Evolutionary conservation across 306 rosid genomes (phyloP).

Genomic region (Hylodesmum podocarpum): DNA sequence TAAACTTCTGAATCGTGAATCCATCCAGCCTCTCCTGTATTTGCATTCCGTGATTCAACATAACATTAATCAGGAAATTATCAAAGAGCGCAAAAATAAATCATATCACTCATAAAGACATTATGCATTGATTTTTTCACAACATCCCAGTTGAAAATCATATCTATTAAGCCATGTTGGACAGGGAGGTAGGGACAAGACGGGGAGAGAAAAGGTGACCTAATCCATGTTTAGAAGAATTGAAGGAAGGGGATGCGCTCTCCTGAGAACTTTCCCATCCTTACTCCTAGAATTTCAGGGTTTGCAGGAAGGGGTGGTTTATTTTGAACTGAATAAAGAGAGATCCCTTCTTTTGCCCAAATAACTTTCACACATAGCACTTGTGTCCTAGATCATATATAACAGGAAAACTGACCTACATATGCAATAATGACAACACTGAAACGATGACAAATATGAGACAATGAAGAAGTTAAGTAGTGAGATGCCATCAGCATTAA

Average conservation of each 20-base stretch:
- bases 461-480: neutral
- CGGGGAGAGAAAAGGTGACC: neutral
- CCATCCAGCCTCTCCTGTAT: slow-evolving; percentile 94
- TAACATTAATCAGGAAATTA: slow-evolving; percentile 30
- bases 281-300: neutral
- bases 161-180: neutral
- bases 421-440: neutral
- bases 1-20: slow-evolving; percentile 68
- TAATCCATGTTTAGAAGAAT: neutral
- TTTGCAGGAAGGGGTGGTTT: neutral
- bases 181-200: neutral
- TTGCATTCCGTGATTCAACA: slow-evolving; percentile 39
- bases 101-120: slow-evolving; percentile 7
- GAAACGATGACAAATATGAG: neutral
- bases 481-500: neutral
- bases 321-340: neutral
- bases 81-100: slow-evolving; percentile 4
- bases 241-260: neutral
- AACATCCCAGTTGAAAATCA: neutral
- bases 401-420: slow-evolving; percentile 1
- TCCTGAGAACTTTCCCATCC: too few species aligned
- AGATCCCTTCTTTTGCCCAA: neutral
- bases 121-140: neutral
- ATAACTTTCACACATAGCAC: slow-evolving; percentile 17
- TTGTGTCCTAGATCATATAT: neutral